phyloP scores from a whole-genome alignment of 306 rosid species.

The Morella rubra region DNA sequence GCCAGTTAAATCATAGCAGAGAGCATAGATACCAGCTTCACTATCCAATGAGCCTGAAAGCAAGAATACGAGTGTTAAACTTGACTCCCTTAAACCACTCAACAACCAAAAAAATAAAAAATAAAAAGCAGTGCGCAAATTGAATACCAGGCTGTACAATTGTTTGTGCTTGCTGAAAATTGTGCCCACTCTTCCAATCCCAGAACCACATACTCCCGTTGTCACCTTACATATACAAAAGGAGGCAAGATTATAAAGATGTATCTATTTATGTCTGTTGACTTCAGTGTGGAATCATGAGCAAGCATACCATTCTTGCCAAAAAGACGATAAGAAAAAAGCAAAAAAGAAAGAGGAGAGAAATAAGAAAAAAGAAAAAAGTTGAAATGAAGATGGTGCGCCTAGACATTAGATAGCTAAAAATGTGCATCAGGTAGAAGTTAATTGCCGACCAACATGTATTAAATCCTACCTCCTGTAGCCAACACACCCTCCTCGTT shows the following conservation, averaged over 20 bases:
- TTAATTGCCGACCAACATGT: slow-evolving; percentile 2
- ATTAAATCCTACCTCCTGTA: slow-evolving; percentile 76
- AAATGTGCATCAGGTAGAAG: not conserved
- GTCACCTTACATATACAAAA: slow-evolving; percentile 60
- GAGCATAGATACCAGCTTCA: slow-evolving; percentile 94
- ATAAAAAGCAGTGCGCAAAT: not conserved
- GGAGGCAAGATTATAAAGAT: not conserved
- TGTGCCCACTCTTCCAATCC: slow-evolving; percentile 99
- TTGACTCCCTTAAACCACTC: not conserved
- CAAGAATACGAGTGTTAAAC: slow-evolving; percentile 2
- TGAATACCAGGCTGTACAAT: slow-evolving; percentile 89
- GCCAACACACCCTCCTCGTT: slow-evolving; percentile 94
- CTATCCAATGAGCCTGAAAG: slow-evolving; percentile 87
- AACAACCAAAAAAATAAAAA: not conserved
- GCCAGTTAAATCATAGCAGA: slow-evolving; percentile 74
- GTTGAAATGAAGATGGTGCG: not conserved
- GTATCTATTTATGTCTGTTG: not conserved
- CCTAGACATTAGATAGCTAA: not conserved
- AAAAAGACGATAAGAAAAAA: not conserved
- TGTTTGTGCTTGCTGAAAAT: slow-evolving; percentile 91
- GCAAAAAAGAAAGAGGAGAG: not conserved
- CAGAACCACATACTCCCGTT: slow-evolving; percentile 98
- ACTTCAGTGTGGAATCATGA: not conserved
- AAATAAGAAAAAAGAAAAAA: not conserved
- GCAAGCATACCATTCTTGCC: not conserved